Base-by-base conservation (phyloP, 2,329 filamentous ascomycete genomes). In the Zasmidium cellare region DNA sequence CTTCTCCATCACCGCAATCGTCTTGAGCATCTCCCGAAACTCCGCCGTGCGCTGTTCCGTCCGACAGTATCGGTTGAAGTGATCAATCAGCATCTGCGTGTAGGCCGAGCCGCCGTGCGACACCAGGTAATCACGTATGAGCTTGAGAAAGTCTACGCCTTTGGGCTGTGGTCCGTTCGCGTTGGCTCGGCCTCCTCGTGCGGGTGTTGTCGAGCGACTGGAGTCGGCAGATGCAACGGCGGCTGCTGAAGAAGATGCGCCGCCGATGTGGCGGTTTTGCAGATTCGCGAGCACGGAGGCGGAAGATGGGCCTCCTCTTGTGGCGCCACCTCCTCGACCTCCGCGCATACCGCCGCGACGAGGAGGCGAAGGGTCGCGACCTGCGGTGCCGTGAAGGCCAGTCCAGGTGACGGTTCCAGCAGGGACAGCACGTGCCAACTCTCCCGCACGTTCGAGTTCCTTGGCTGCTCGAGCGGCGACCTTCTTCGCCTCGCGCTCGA, bases 321-420 rank as follows among this genome's bases (percentile, higher is more conserved):
- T 76, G 2, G 68, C 69, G 18, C 64, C 64, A 35, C 66, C 63
- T 20, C 64, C 41, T 45, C 67, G 55, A 19, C 64, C 53, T 18
- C 64, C 64, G 31, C 75, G 81, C 11, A 61, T 60, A 18, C 75
- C 28, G 69, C 75, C 44, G 77, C 81, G 20, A 81, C 80, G 19
- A 78, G 81, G 56, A 66, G 72, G 58, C 76, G 78, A 80, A 23
- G 85, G 82, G 1, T 89, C 89, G 35, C 89, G 82, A 1, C 92
- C 93, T 3, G 86, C 87, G 51, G 88, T 83, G 9, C 93, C 93
- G 48, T 89, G 86, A 66, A 89, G 85, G 1, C 94, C 93, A 0
- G 93, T 97, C 93, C 93, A 97, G 0, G 93, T 97, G 9, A 94
- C 90, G 0, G 90, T 91, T 7, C 93, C 93, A 28, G 91, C 87